A percentile compares a stretch with the other conserved stretches of the same genome.
Conservation (phyloP, 192 early-diverging fungal genomes). For the Dimargaris verticillata region DNA sequence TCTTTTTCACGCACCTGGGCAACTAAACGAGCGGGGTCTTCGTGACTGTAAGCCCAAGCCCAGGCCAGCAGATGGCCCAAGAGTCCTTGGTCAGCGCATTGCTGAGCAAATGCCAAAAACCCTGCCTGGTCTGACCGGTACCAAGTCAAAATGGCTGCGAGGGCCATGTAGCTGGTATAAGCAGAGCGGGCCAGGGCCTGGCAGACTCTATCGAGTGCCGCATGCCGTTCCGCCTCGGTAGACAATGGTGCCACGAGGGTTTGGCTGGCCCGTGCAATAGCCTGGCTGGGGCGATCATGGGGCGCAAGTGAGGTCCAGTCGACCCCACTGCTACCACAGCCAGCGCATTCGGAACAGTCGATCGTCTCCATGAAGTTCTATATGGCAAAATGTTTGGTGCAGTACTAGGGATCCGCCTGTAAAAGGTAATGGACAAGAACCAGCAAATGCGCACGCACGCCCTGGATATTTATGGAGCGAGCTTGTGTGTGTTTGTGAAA, state of each 20-base stretch:
- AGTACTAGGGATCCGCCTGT: not conserved
- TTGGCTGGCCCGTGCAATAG: not conserved
- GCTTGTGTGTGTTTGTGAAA: too few species aligned
- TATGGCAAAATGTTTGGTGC: not conserved
- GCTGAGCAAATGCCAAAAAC: not conserved
- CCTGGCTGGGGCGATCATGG: not conserved
- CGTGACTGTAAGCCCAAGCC: not conserved
- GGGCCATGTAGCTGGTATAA: constrained; percentile 1
- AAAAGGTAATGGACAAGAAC: not conserved
- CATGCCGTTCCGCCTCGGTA: not conserved
- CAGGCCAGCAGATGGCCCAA: not conserved
- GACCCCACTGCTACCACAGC: constrained; percentile 2
- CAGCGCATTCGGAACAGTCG: constrained; percentile 6
- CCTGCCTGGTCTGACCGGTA: not conserved
- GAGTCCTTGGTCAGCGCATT: not conserved
- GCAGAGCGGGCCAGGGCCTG: not conserved
- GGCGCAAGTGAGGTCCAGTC: not conserved
- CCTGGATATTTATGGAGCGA: too few species aligned
- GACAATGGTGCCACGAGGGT: not conserved
- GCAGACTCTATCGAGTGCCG: not conserved
- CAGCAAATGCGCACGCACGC: not conserved
- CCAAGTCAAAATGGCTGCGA: not conserved
- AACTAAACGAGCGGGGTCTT: not conserved
- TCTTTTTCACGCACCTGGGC: not conserved
- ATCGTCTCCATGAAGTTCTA: not conserved